Percentiles rank a stretch among this genome's conserved stretches.
phyloP scores from a whole-genome alignment of 2,329 filamentous ascomycete genomes.

The Colletotrichum sp. region DNA sequence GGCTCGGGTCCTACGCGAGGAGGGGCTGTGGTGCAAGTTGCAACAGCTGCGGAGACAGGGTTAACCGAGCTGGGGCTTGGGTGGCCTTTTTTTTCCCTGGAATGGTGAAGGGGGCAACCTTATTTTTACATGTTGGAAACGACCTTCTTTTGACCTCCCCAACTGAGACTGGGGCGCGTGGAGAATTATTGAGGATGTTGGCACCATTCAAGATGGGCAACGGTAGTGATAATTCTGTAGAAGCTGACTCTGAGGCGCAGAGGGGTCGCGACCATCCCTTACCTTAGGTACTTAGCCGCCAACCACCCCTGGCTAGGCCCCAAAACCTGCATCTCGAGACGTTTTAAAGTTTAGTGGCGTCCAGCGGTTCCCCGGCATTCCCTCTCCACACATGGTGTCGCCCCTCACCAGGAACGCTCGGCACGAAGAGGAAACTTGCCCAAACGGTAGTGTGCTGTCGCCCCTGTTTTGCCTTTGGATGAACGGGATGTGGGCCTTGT shows the following conservation, averaged over 20 bases:
- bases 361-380: not conserved
- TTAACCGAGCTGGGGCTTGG: not conserved
- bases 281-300: not conserved
- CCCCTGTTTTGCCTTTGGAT: not conserved
- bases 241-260: not conserved
- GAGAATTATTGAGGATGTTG: not conserved
- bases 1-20: constrained; percentile 6
- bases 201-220: not conserved
- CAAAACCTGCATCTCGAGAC: constrained; percentile 6
- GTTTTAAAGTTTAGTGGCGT: constrained; percentile 14
- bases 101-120: not conserved
- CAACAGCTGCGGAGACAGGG: not conserved
- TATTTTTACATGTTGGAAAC: not conserved
- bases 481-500: not conserved
- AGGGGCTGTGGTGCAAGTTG: not conserved
- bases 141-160: not conserved
- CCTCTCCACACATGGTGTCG: not conserved
- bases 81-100: not conserved
- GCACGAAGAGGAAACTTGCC: not conserved
- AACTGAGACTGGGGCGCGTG: not conserved
- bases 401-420: not conserved
- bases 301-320: not conserved
- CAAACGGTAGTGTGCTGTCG: not conserved
- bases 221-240: fast-evolving
- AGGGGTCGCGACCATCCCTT: not conserved